A percentile compares a stretch with the other conserved stretches of the same genome.
Conservation (phyloP, 2,329 filamentous ascomycete genomes). For the Rhinocladiella mackenziei region DNA sequence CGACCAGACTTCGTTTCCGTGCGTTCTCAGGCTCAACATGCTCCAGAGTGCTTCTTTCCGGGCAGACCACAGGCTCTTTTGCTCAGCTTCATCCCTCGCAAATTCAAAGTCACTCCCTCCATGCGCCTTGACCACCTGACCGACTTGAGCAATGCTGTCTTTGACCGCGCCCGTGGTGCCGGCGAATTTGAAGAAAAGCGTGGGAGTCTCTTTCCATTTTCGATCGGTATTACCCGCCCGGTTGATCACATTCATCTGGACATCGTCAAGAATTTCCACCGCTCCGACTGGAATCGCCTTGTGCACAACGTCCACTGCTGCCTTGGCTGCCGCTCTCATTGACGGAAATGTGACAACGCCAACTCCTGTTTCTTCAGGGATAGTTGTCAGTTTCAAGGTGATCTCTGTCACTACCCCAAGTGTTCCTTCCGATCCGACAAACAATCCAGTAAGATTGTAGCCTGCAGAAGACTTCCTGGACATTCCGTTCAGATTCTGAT, state of each 20-base stretch:
- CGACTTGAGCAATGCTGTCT: constrained; percentile 69
- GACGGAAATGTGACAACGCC: constrained; percentile 74
- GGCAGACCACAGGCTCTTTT: constrained; percentile 74
- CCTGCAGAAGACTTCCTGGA: constrained; percentile 77
- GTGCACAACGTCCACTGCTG: constrained; percentile 69
- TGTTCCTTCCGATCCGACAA: constrained; percentile 77
- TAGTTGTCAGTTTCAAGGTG: constrained; percentile 71
- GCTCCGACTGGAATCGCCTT: constrained; percentile 68
- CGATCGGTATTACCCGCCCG: constrained; percentile 59
- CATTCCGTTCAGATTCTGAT: too few species aligned
- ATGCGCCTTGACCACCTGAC: constrained; percentile 60
- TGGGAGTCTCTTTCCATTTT: constrained; percentile 67
- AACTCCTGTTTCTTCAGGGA: constrained; percentile 70
- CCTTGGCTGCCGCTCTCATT: constrained; percentile 69
- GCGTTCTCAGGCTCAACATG: constrained; percentile 60
- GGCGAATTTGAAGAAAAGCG: constrained; percentile 79
- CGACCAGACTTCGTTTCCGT: constrained; percentile 70
- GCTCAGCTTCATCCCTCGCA: constrained; percentile 64
- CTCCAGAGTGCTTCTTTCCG: constrained; percentile 80
- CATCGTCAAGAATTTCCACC: constrained; percentile 83
- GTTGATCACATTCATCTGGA: constrained; percentile 81
- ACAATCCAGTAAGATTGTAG: constrained; percentile 75
- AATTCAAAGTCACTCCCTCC: constrained; percentile 68
- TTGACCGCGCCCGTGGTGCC: constrained; percentile 60
- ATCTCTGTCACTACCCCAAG: constrained; percentile 77